phyloP scores from a whole-genome alignment of 2,329 filamentous ascomycete genomes.

The Cadophora sp. region DNA sequence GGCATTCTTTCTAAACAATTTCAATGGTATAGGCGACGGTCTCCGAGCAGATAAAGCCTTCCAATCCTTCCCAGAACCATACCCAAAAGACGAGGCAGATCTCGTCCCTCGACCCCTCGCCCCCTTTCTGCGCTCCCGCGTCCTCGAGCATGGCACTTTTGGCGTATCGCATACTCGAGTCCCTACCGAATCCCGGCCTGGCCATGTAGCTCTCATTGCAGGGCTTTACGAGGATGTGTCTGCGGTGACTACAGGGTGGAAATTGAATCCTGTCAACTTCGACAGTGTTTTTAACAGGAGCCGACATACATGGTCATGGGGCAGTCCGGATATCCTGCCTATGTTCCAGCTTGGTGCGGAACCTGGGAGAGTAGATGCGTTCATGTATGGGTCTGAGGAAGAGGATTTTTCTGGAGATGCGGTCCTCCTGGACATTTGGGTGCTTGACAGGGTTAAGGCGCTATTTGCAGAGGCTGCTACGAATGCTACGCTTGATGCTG shows the following conservation, averaged over 20 bases:
- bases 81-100: slow-evolving; percentile 69
- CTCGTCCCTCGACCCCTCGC: slow-evolving; percentile 81
- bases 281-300: slow-evolving; percentile 99
- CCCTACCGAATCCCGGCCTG: slow-evolving; percentile 93
- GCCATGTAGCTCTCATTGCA: slow-evolving; percentile 95
- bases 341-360: slow-evolving; percentile 98
- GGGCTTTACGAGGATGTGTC: slow-evolving; percentile 98
- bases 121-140: slow-evolving; percentile 87
- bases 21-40: slow-evolving; percentile 71
- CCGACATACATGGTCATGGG: slow-evolving; percentile 98
- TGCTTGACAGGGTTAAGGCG: slow-evolving; percentile 91
- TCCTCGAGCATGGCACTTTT: slow-evolving; percentile 91
- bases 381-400: slow-evolving; percentile 80
- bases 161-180: slow-evolving; percentile 97
- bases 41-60: slow-evolving; percentile 98
- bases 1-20: slow-evolving; percentile 27
- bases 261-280: slow-evolving; percentile 96
- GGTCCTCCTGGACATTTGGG: slow-evolving; percentile 85
- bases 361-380: slow-evolving; percentile 85
- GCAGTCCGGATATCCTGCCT: slow-evolving; percentile 93
- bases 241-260: slow-evolving; percentile 96
- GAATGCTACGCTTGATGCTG: slow-evolving; percentile 76
- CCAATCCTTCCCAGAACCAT: slow-evolving; percentile 89
- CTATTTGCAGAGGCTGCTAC: slow-evolving; percentile 81
- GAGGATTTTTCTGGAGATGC: slow-evolving; percentile 92